Evolutionary conservation across 352 stramenopile genomes (phyloP).

Genomic region (Globisporangium cystogenes): DNA sequence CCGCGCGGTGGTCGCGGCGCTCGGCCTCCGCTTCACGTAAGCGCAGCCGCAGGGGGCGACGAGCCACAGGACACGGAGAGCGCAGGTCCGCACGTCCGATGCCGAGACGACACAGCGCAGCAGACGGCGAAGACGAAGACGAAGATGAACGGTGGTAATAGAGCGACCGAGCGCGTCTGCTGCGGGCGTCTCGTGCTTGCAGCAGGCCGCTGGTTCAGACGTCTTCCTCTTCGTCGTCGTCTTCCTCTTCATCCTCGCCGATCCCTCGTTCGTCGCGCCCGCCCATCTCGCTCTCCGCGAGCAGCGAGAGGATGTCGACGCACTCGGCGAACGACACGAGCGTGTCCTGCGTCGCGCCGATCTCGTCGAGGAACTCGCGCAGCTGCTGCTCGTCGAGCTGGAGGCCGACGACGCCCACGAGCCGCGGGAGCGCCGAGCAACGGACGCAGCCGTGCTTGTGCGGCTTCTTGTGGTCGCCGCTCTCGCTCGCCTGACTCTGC

Average conservation of each 20-base stretch:
- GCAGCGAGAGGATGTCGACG: constrained; percentile 79
- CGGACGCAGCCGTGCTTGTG: constrained; percentile 36
- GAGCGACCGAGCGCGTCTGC: not conserved
- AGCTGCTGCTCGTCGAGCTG: constrained; percentile 34
- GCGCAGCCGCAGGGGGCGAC: not conserved
- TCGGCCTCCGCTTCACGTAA: constrained; percentile 78
- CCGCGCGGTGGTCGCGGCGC: constrained; percentile 65
- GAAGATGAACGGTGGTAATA: not conserved
- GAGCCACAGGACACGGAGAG: not conserved
- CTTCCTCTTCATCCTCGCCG: not conserved
- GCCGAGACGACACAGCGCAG: not conserved
- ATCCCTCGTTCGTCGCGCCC: not conserved
- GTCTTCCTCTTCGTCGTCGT: constrained; percentile 21
- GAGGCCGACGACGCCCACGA: constrained; percentile 40
- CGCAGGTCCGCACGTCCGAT: too few relatives aligned
- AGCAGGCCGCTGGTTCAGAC: not conserved
- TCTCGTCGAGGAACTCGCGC: constrained; percentile 56
- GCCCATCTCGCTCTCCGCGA: constrained; percentile 45
- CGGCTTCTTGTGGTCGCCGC: too few relatives aligned
- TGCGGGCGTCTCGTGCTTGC: not conserved
- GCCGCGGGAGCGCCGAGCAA: constrained; percentile 34
- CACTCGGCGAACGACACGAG: constrained; percentile 82
- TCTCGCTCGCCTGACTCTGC: constrained; percentile 13
- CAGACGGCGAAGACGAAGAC: not conserved
- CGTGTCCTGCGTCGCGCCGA: constrained; percentile 60